Evolutionary conservation across 208 protist genomes (phyloP), one percentile per base, ranked within the genome.

Genomic region (Balamuthia mandrillaris): DNA sequence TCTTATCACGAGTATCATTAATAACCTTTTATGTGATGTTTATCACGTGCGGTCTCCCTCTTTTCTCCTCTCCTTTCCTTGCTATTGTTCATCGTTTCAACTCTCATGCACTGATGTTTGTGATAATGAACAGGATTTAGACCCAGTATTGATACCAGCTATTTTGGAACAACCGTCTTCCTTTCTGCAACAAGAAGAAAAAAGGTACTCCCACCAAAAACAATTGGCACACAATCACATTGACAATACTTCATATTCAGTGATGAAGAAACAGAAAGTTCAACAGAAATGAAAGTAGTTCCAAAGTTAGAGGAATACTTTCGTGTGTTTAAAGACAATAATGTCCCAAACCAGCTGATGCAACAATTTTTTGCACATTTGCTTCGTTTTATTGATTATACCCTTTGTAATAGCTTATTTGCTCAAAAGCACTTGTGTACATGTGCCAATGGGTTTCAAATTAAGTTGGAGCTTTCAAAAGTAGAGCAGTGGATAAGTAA

Each of bases 401-500:
- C 74, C 9, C 74, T 82, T 0, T 65, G 58, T 52, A 82, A 82
- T 63, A 65, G 51, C 7, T 52, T 82, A 52, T 65, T 82, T n/a
- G 63, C 58, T 29, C 58, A 45, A 44, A 82, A 82, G 33, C 47
- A 42, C 14, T 45, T 82, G 52, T 82, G 74, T 33, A 65, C 74
- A 27, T 82, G 74, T 27, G 58, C 74, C 31, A 82, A 82, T 52
- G 74, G 74, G 1, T 82, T 82, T 35, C 74, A 82, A 37, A 63
- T 82, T 37, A 82, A 82, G 39, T 42, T 82, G n/a, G 74, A 82
- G 49, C 39, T 82, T 2, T 82, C 74, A 5, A 45, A 82, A 24
- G 39, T 82, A 3, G 74, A 82, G 27, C 74, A 82, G 74, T 82
- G 74, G 74, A 82, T 82, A 18, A 82, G 74, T 27, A 82, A 82